Evolutionary conservation across 345 rosid species (phyloP), one percentile per base, ranked within the genome.

Genomic region (Rhizophora mangle): DNA sequence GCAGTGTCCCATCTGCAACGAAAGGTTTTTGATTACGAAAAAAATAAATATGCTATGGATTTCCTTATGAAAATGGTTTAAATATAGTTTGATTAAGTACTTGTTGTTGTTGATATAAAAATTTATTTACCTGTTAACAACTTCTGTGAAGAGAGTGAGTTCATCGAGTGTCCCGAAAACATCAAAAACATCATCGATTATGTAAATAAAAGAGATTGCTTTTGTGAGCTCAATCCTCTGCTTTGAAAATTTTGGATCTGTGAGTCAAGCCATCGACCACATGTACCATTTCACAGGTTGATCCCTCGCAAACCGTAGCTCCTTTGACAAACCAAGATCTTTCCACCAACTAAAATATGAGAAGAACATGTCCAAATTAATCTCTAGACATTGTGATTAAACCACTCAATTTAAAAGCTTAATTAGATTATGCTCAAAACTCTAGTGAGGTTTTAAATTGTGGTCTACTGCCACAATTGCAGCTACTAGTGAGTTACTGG

Each of bases 171-270:
- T 60, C 16, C 86, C 88, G 31, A 71, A 68, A 37, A 84, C 81
- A 61, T 85, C 83, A 8, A 84, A 89, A 56, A 89, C 73, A 54
- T 89, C 90, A 55, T 89, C 90, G 0, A 85, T 79, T 47, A 83
- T 31, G 61, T 84, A 87, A 60, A 89, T 67, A 11, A 89, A 77
- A 36, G 92, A 84, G 70, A 86, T 82, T 8, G 80, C 66, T 75
- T 84, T 86, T 31, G 88, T 73, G 46, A 84, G 77, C 21, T 82
- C 85, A 31, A 87, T 68, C 55, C 92, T 74, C 68, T 75, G 74
- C 24, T 84, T 71, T 8, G 85, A 81, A 63, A 81, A 62, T 24
- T 46, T 82, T 58, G 87, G 89, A 72, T 87, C 83, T 18, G 68
- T 58, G 60, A 89, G 85, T 65, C 69, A 69, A 18, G 81, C 82